Conservation (phyloP, 2,329 filamentous ascomycete species). For the Bipolaris oryzae region DNA sequence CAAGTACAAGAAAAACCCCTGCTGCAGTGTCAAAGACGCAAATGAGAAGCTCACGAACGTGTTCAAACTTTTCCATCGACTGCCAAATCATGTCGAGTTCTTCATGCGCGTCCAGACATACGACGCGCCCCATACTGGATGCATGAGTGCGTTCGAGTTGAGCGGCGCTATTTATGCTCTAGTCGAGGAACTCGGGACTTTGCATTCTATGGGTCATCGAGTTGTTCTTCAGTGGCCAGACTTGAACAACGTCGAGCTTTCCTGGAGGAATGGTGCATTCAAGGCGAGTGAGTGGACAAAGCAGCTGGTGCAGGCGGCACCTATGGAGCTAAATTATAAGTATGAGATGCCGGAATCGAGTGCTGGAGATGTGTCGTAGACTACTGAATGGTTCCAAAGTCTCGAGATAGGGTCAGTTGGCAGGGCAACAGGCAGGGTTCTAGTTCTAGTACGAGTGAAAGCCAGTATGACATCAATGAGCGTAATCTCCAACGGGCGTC, state of each 20-base stretch:
- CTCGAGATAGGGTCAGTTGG: too few species aligned
- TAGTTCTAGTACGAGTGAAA: too few species aligned
- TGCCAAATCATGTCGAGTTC: slow-evolving; percentile 13
- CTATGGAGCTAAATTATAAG: neutral
- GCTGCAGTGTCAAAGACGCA: neutral
- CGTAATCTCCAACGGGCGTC: too few species aligned
- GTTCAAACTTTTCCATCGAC: neutral
- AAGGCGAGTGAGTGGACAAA: neutral
- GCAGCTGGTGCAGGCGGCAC: neutral
- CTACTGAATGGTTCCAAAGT: too few species aligned
- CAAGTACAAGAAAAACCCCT: neutral
- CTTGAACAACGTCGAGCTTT: slow-evolving; percentile 3
- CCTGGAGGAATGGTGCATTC: neutral
- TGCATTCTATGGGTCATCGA: neutral
- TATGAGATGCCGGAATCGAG: neutral
- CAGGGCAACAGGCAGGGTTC: too few species aligned
- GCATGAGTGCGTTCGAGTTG: neutral
- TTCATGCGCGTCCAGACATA: slow-evolving; percentile 14
- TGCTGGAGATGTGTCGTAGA: neutral
- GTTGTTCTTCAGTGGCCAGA: slow-evolving; percentile 6
- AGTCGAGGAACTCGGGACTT: neutral
- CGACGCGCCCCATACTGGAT: neutral
- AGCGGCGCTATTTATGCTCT: neutral
- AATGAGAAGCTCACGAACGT: neutral
- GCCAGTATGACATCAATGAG: too few species aligned